These are phyloP conservation scores for Spiraea crenata DNA, from an alignment of 331 rosid species.

Conservation along the genomic window DNA sequence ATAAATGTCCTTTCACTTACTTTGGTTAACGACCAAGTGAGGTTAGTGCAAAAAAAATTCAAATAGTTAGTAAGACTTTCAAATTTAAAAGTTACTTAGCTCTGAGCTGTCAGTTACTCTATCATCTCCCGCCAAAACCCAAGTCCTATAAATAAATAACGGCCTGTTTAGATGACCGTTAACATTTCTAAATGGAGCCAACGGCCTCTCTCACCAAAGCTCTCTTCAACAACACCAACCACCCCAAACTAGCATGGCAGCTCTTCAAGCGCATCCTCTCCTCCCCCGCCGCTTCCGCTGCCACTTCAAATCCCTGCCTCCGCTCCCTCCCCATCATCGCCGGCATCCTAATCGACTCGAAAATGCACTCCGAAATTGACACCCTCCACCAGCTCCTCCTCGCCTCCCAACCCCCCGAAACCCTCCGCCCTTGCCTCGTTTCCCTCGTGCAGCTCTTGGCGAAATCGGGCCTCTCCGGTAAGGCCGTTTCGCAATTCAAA, in stretches of 20 bases:
- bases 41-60: too few species aligned
- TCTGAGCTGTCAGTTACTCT: neutral
- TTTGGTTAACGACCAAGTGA: too few species aligned
- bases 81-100: neutral
- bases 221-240: constrained; percentile 46
- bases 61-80: too few species aligned
- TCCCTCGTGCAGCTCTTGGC: constrained; percentile 45
- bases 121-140: constrained; percentile 12
- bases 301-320: constrained; percentile 20
- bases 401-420: constrained; percentile 34
- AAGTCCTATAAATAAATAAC: too few species aligned
- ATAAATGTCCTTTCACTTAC: too few species aligned
- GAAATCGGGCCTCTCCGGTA: constrained; percentile 39
- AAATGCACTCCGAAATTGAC: constrained; percentile 56
- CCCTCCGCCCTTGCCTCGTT: constrained; percentile 46
- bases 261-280: constrained; percentile 59
- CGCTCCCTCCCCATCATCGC: constrained; percentile 41
- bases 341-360: constrained; percentile 54
- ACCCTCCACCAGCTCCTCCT: constrained; percentile 48
- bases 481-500: constrained; percentile 56
- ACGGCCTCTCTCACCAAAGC: constrained; percentile 40
- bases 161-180: neutral
- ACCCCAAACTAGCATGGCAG: constrained; percentile 78
- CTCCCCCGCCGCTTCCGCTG: constrained; percentile 32
- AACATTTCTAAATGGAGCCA: constrained; percentile 33